Evolutionary conservation across 2,329 filamentous ascomycete genomes (phyloP), one percentile per base, ranked within the genome.

Genomic region (Ophiostoma tasmaniense): DNA sequence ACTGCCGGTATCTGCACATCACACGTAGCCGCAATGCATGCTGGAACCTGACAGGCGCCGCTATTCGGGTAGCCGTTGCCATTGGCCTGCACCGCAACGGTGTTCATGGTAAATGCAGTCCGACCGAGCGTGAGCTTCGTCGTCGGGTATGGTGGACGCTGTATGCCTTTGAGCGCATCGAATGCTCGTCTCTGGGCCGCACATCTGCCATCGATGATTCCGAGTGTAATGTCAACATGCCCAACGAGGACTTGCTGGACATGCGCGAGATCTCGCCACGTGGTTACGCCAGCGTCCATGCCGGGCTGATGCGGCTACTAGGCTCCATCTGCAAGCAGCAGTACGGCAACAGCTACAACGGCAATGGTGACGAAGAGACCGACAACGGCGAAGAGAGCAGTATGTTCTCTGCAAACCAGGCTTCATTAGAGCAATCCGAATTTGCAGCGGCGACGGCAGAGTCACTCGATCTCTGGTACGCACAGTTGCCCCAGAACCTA

Each of bases 131-230:
- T n/a, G 73, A 75, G 64, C 72, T 76, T 22, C 73, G 75, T 11
- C 75, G 76, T 42, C 71, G 75, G 25, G 72, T 76, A 22, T 77
- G 76, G 76, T 77, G 76, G 75, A 77, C 76, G 6, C 45, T 77
- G 50, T 76, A 76, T 67, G 72, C 71, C n/a, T 77, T 74, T 68
- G 76, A 77, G 66, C 75, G 76, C 65, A 74, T 75, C 55, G 72
- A 76, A 22, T 77, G 76, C 70, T 75, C 75, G 55, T 74, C 74
- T 20, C 71, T 77, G 10, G 76, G 76, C 14, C 73, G 76, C 17
- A 72, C 75, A 2, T 76, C 74, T 25, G 76, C 75, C 55, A 76
- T 77, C 52, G 75, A 76, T 64, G 75, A 75, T 65, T 68, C 71
- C 22, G 75, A 75, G 39, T 75, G 76, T 73, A 74, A 75, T 64